Conservation (phyloP, 257 asterid genomes). For the Gynochthodes officinalis region DNA sequence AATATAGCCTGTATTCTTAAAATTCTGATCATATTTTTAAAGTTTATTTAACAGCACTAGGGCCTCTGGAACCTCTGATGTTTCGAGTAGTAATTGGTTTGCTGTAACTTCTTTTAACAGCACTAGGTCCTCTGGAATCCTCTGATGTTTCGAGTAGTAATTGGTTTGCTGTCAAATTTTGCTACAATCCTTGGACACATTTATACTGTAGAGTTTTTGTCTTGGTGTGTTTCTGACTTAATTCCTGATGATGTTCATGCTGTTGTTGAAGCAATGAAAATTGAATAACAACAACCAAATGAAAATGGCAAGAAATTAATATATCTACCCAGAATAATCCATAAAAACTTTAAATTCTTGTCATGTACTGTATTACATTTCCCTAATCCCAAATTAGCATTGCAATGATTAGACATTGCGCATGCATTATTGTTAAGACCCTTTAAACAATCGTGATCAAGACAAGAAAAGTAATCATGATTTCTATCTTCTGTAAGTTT, state of each 20-base stretch:
- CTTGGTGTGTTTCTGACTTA: not conserved
- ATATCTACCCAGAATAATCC: too few species aligned
- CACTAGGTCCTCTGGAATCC: constrained; percentile 16
- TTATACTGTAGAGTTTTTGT: not conserved
- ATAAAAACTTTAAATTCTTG: too few species aligned
- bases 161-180: constrained; percentile 3
- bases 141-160: constrained; percentile 9
- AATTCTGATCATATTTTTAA: too few species aligned
- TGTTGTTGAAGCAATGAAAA: too few species aligned
- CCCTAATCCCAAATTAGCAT: too few species aligned
- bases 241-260: not conserved
- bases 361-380: too few species aligned
- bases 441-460: not conserved
- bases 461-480: not conserved
- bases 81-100: too few species aligned
- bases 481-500: not conserved
- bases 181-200: not conserved
- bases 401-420: too few species aligned
- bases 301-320: too few species aligned
- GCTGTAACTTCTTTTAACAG: constrained; percentile 9
- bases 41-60: too few species aligned
- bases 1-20: not conserved
- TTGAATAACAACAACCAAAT: too few species aligned
- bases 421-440: not conserved
- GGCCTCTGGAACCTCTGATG: too few species aligned